These are phyloP conservation scores for Apostasia shenzhenica DNA, from an alignment of 106 monocot species.

Conservation along the genomic window DNA sequence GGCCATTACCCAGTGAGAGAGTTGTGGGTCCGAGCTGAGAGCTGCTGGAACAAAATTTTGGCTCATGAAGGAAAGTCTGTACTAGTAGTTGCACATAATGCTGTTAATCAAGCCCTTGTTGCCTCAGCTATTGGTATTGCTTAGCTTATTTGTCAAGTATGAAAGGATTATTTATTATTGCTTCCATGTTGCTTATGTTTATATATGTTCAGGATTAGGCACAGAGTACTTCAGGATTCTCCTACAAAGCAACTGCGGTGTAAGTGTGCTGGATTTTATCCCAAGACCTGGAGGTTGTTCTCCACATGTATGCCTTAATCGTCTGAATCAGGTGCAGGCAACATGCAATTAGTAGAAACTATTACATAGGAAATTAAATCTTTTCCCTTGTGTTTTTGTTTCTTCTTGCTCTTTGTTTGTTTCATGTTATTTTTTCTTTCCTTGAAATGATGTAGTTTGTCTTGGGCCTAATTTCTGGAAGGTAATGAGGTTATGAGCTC, in stretches of 20 bases:
- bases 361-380: background rate
- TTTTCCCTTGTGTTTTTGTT: background rate
- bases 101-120: constrained; percentile 92
- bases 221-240: constrained; percentile 75
- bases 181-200: background rate
- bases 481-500: too few species aligned
- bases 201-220: constrained; percentile 45
- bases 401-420: background rate
- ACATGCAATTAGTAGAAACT: background rate
- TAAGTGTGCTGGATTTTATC: constrained; percentile 82
- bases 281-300: constrained; percentile 32
- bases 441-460: too few species aligned
- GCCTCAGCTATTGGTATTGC: constrained; percentile 66
- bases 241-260: constrained; percentile 94
- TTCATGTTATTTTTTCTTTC: background rate
- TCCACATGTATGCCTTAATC: constrained; percentile 69
- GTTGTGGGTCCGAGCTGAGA: constrained; percentile 66
- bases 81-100: constrained; percentile 96
- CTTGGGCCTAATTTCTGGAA: too few species aligned
- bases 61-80: constrained; percentile 72
- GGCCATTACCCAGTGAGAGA: constrained; percentile 93
- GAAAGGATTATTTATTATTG: background rate
- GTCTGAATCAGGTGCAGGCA: constrained; percentile 78
- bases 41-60: constrained; percentile 75
- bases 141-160: background rate